Evolutionary conservation across 495 filamentous ascomycete species (phyloP).

Genomic region (Sabuloglossum arenarium): DNA sequence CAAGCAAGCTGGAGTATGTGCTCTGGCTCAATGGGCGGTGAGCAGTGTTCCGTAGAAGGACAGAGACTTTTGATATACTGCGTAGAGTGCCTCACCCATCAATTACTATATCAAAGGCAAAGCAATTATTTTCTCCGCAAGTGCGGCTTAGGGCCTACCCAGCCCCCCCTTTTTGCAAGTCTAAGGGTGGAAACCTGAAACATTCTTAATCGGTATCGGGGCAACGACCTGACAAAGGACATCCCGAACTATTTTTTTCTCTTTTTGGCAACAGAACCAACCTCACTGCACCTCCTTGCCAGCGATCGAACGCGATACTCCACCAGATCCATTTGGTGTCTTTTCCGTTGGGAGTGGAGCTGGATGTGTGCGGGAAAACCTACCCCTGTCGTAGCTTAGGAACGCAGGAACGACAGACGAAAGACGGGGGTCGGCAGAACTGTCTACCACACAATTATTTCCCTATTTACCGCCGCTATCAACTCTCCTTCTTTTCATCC

Average conservation of each 20-base stretch:
- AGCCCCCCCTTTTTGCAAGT: neutral
- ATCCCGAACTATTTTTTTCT: neutral
- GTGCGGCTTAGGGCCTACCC: neutral
- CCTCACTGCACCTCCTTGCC: neutral
- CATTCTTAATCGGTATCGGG: conserved; percentile 1
- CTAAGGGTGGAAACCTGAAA: neutral
- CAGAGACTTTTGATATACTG: no score
- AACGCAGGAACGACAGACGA: conserved; percentile 1
- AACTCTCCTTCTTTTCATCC: neutral
- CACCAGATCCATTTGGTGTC: neutral
- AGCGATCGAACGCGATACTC: neutral
- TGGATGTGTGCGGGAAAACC: neutral
- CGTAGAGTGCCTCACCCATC: no score
- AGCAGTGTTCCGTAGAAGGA: no score
- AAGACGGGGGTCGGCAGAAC: neutral
- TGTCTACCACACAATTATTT: neutral
- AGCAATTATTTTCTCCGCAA: neutral
- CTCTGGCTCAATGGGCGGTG: no score
- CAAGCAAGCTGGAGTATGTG: no score
- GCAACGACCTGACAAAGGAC: neutral
- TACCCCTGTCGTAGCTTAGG: neutral
- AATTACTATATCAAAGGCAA: no score
- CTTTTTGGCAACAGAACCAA: neutral
- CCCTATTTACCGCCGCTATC: neutral
- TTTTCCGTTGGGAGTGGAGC: neutral